These are phyloP conservation scores for Phytophthora constricta DNA, from an alignment of 352 stramenopile species.

Conservation along the genomic window DNA sequence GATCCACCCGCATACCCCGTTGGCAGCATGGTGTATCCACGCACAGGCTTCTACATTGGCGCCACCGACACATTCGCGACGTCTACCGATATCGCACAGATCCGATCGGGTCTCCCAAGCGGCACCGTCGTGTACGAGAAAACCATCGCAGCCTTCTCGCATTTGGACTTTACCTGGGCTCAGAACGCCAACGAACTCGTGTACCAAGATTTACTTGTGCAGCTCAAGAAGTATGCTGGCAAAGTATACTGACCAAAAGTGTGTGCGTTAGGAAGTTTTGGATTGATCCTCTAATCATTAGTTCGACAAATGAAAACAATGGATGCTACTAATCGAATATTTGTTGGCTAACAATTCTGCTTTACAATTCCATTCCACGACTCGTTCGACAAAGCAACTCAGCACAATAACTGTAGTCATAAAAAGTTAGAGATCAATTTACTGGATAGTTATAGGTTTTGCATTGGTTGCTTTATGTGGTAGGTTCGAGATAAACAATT, in stretches of 20 bases:
- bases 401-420: too few species aligned
- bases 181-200: conserved; percentile 36
- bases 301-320: too few species aligned
- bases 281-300: too few species aligned
- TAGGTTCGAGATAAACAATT: too few species aligned
- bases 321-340: too few species aligned
- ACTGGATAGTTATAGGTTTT: too few species aligned
- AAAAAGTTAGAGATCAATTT: too few species aligned
- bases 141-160: conserved; percentile 38
- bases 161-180: conserved; percentile 54
- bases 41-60: conserved; percentile 49
- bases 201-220: conserved; percentile 41
- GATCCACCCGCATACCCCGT: conserved; percentile 38
- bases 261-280: too few species aligned
- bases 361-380: too few species aligned
- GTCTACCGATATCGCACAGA: conserved; percentile 37
- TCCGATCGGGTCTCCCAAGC: conserved; percentile 35
- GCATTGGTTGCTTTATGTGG: too few species aligned
- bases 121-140: conserved; percentile 50
- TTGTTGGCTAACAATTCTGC: too few species aligned
- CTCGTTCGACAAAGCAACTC: too few species aligned
- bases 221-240: conserved; percentile 41
- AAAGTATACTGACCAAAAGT: conserved; percentile 30
- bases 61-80: conserved; percentile 49
- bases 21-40: conserved; percentile 35